Conservation (phyloP, 2,329 filamentous ascomycete genomes). For the Colletotrichum cordylinicola region DNA sequence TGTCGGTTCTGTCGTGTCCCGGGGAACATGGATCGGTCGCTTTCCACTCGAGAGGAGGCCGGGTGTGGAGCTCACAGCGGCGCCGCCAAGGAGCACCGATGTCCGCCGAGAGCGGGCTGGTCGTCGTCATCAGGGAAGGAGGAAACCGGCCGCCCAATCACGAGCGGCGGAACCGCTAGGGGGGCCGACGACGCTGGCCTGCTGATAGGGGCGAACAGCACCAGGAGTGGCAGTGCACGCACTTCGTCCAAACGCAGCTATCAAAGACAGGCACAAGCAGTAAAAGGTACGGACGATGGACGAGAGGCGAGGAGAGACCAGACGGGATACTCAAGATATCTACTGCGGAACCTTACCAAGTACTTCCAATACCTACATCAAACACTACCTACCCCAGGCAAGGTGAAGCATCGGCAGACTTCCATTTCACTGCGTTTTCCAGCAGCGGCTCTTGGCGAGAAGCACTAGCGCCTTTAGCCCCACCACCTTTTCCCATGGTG, state of each 20-base stretch:
- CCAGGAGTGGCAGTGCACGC: constrained; percentile 4
- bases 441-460: constrained; percentile 12
- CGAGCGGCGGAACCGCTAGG: background rate
- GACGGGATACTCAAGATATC: background rate
- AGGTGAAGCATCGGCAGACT: background rate
- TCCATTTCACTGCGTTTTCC: background rate
- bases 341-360: background rate
- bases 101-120: constrained; percentile 19
- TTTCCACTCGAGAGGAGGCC: background rate
- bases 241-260: constrained; percentile 7
- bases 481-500: background rate
- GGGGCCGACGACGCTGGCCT: background rate
- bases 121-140: constrained; percentile 19
- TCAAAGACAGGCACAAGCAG: background rate
- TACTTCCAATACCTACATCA: background rate
- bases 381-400: background rate
- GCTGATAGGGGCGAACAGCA: constrained; percentile 14
- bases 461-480: background rate
- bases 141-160: constrained; percentile 10
- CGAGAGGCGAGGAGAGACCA: background rate
- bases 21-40: background rate
- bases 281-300: background rate
- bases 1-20: background rate
- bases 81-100: constrained; percentile 19
- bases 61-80: constrained; percentile 15